Evolutionary conservation across 176 grass and related monocot genomes (phyloP).

Genomic region (Lolium rigidum): DNA sequence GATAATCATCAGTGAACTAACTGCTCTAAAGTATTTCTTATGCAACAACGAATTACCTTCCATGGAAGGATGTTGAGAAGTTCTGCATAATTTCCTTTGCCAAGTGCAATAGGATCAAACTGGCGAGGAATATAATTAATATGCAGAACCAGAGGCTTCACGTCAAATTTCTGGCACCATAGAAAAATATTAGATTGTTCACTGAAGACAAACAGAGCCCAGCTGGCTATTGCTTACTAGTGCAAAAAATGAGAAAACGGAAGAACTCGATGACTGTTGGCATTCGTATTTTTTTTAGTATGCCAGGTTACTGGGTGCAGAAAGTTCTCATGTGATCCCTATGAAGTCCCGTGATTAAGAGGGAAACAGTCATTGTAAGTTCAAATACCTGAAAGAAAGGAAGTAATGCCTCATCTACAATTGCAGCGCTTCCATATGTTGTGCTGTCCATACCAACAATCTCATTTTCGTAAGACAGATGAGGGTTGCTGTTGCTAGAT

Average conservation of each 20-base stretch:
- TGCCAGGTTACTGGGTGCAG: slow-evolving; percentile 5
- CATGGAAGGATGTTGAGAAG: slow-evolving; percentile 97
- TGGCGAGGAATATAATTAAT: slow-evolving; percentile 94
- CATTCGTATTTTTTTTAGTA: background rate
- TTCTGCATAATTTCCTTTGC: slow-evolving; percentile 96
- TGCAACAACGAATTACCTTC: slow-evolving; percentile 67
- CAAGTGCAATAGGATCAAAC: slow-evolving; percentile 86
- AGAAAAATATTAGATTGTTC: slow-evolving; percentile 36
- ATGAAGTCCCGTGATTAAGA: slow-evolving; percentile 14
- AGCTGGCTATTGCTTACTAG: background rate
- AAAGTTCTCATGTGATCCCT: background rate
- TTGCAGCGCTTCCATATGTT: slow-evolving; percentile 52
- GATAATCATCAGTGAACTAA: slow-evolving; percentile 17
- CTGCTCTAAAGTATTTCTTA: background rate
- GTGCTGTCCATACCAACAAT: slow-evolving; percentile 42
- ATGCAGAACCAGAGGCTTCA: slow-evolving; percentile 77
- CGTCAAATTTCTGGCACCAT: slow-evolving; percentile 89
- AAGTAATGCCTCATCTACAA: slow-evolving; percentile 88
- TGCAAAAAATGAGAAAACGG: background rate
- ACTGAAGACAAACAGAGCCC: slow-evolving; percentile 24
- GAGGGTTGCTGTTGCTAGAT: slow-evolving; percentile 46
- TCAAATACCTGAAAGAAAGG: slow-evolving; percentile 97
- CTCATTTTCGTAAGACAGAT: slow-evolving; percentile 54
- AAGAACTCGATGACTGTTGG: slow-evolving; percentile 4
- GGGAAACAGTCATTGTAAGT: slow-evolving; percentile 30